Evolutionary conservation across 2,329 filamentous ascomycete species (phyloP), one percentile per base, ranked within the genome.

Genomic region (Arthrobotrys entomopaga): DNA sequence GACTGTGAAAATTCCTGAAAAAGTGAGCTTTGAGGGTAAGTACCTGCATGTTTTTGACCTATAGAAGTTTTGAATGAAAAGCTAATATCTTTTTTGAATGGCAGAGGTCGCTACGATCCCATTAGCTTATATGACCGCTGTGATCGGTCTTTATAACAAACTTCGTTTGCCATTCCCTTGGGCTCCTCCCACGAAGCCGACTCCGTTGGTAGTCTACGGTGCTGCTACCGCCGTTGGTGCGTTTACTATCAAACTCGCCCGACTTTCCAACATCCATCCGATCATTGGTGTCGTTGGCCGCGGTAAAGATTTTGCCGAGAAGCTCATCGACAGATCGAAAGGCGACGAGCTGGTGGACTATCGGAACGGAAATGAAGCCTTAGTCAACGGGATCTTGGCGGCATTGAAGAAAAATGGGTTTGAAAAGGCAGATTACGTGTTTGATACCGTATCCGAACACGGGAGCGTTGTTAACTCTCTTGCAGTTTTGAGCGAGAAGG

Each of bases 281-380:
- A 80, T 90, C 49, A 87, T 90, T 75, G 84, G 83, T 71, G 82
- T 90, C 6, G 87, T 87, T 0, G 88, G 88, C 5, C 81, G 82
- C 1, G 85, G 85, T 4, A 80, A 80, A 7, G 77, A 83, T 1
- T 85, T 85, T 76, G 86, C 89, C 2, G 82, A 85, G 78, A 79
- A 77, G 0, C 80, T 88, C 34, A 83, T 89, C 64, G 84, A 87
- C 77, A 79, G 79, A 8, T 80, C 79, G 59, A 86, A 86, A 77
- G 87, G 87, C 43, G 87, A 89, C 77, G 80, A 82, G 0, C 81
- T 89, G 20, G 79, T 90, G 67, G 87, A 90, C 81, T 89, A 90
- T 80, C 86, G 88, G 24, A 79, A 82, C 0, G 87, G 87, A 8
- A 83, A 86, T 63, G 85, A 4, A 81, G 86, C 0, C 77, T 80